Percentiles rank a stretch among this genome's conserved stretches.
These are phyloP conservation scores for Saccharomycopsis amapae DNA, from an alignment of 805 yeast species.

Conservation along the genomic window DNA sequence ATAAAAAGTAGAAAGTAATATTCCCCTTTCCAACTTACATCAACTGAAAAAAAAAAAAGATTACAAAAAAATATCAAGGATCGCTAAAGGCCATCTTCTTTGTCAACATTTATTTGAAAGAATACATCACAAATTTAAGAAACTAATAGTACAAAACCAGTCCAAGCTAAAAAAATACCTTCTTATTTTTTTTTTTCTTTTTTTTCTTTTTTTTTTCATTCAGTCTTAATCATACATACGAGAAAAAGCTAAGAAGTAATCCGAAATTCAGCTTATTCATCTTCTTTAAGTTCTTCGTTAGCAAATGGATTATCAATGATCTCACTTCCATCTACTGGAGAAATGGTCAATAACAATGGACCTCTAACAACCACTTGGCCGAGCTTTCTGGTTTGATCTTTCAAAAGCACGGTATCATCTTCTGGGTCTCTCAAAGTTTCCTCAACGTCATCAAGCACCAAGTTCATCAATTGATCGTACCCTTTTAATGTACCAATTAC, in stretches of 20 bases:
- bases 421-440: constrained; percentile 68
- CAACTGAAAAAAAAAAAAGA: too few relatives aligned
- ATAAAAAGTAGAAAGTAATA: too few relatives aligned
- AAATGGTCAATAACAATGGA: constrained; percentile 60
- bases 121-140: too few relatives aligned
- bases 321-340: constrained; percentile 69
- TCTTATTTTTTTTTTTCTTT: neutral
- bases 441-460: constrained; percentile 62
- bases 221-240: too few relatives aligned
- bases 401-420: constrained; percentile 43
- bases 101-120: too few relatives aligned
- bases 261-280: neutral
- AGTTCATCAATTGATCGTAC: constrained; percentile 71
- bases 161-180: neutral
- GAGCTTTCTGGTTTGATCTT: constrained; percentile 54
- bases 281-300: constrained; percentile 1
- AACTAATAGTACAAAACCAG: too few relatives aligned
- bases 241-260: too few relatives aligned
- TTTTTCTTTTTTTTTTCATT: neutral
- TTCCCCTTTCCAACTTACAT: too few relatives aligned
- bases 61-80: too few relatives aligned
- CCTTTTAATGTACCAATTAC: constrained; percentile 81
- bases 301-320: constrained; percentile 62
- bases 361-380: constrained; percentile 86
- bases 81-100: too few relatives aligned